Evolutionary conservation across 441 rosid species (phyloP).

Genomic region (Adansonia grandidieri): DNA sequence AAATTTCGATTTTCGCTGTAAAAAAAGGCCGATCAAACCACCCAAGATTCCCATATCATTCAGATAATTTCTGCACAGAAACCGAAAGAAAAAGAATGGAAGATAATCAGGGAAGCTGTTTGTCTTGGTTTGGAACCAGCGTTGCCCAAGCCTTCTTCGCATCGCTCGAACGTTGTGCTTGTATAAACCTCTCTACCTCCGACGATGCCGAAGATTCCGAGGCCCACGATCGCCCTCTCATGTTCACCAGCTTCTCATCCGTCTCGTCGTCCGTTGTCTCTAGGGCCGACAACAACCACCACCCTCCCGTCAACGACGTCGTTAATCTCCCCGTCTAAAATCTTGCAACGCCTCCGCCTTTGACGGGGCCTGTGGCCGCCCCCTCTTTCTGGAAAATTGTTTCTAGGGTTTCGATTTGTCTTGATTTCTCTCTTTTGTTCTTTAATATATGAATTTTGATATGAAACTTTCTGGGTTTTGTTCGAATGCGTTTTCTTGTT

Average conservation of each 20-base stretch:
- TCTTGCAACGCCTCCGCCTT: not conserved
- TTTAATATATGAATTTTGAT: not conserved
- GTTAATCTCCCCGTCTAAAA: constrained; percentile 28
- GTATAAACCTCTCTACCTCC: constrained; percentile 49
- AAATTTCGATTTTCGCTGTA: not conserved
- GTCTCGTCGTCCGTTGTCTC: constrained; percentile 22
- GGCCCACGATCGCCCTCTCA: constrained; percentile 42
- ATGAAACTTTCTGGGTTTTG: not conserved
- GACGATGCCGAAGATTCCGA: constrained; percentile 48
- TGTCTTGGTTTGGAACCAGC: constrained; percentile 48
- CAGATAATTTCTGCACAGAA: not conserved
- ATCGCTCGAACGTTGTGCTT: constrained; percentile 52
- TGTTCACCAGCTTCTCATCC: constrained; percentile 34
- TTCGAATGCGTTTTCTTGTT: not conserved
- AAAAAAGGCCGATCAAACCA: not conserved
- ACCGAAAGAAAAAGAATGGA: not conserved
- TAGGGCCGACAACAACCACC: not conserved
- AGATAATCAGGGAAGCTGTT: not conserved
- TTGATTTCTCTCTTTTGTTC: not conserved
- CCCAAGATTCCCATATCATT: not conserved
- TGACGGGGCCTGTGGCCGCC: too few relatives aligned
- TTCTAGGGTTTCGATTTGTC: not conserved
- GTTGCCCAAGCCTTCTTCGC: constrained; percentile 49
- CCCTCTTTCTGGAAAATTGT: not conserved
- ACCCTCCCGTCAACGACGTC: constrained; percentile 16